Percentiles rank a stretch among this genome's conserved stretches.
Evolutionary conservation across 768 basidiomycete species (phyloP).

Genomic region (Lactarius pseudohatsudake): DNA sequence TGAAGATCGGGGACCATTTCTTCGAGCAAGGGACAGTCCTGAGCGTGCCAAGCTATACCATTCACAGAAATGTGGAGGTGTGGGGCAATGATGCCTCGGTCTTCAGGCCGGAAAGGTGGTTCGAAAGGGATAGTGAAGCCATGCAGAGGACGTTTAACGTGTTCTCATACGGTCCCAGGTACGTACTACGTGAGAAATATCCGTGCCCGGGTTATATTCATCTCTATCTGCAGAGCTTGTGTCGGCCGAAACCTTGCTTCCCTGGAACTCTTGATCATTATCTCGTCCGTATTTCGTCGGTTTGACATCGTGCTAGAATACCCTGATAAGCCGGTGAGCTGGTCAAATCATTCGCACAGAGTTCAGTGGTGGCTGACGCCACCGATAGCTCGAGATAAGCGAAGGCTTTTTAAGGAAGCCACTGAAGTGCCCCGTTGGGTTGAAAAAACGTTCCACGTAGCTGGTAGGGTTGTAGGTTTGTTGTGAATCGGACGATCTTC

Average conservation of each 20-base stretch:
- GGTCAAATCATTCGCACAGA: constrained; percentile 3
- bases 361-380: neutral
- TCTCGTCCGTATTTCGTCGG: constrained; percentile 74
- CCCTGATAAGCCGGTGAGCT: constrained; percentile 54
- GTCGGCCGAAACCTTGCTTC: constrained; percentile 82
- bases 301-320: constrained; percentile 71
- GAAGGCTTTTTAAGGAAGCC: constrained; percentile 93
- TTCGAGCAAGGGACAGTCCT: constrained; percentile 78
- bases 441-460: constrained; percentile 56
- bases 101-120: constrained; percentile 85
- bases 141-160: constrained; percentile 81
- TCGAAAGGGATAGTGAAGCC: constrained; percentile 60
- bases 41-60: constrained; percentile 79
- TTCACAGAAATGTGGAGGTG: constrained; percentile 66
- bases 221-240: constrained; percentile 55
- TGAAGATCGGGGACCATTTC: constrained; percentile 54
- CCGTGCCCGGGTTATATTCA: neutral
- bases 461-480: neutral
- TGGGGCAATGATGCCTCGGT: constrained; percentile 81
- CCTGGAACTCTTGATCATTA: constrained; percentile 76
- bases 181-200: constrained; percentile 29
- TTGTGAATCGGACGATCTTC: neutral
- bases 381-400: constrained; percentile 58
- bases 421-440: constrained; percentile 65
- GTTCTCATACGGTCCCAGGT: constrained; percentile 82